phyloP scores from a whole-genome alignment of 129 eudicot genomes.

The Flaveria robusta region DNA sequence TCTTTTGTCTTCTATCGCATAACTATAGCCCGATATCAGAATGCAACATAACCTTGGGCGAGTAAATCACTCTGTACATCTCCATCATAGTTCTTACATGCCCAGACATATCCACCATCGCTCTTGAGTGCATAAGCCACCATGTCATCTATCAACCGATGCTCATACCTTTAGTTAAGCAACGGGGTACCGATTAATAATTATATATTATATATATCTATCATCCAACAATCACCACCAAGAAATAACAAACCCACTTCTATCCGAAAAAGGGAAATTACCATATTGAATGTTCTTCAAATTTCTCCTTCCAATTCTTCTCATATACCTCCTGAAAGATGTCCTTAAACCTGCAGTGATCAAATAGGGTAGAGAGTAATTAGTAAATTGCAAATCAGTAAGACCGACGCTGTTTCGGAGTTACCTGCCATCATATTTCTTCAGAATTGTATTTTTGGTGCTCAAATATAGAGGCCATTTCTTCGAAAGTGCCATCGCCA shows the following conservation, averaged over 20 bases:
- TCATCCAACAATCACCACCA: slow-evolving; percentile 15
- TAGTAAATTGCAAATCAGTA: slow-evolving; percentile 11
- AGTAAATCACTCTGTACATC: slow-evolving; percentile 98
- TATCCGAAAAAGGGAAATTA: slow-evolving; percentile 25
- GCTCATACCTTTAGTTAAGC: slow-evolving; percentile 74
- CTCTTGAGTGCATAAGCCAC: slow-evolving; percentile 94
- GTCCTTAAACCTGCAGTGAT: slow-evolving; percentile 75
- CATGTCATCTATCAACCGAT: slow-evolving; percentile 98
- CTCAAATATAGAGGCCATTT: slow-evolving; percentile 97
- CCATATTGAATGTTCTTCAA: slow-evolving; percentile 92
- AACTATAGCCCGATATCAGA: not conserved
- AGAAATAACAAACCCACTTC: slow-evolving; percentile 18
- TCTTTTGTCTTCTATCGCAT: not conserved
- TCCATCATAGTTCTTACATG: slow-evolving; percentile 98
- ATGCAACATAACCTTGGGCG: slow-evolving; percentile 73
- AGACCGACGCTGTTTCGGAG: not conserved
- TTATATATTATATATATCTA: not conserved
- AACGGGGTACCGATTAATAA: not conserved
- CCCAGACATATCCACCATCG: slow-evolving; percentile 98
- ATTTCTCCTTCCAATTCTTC: slow-evolving; percentile 81
- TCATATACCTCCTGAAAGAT: slow-evolving; percentile 96
- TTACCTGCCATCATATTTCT: slow-evolving; percentile 99
- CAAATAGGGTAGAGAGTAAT: not conserved
- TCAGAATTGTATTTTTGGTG: slow-evolving; percentile 89
- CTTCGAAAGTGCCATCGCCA: slow-evolving; percentile 90